Conservation (phyloP, 2,329 filamentous ascomycete species). For the Canariomyces notabilis region DNA sequence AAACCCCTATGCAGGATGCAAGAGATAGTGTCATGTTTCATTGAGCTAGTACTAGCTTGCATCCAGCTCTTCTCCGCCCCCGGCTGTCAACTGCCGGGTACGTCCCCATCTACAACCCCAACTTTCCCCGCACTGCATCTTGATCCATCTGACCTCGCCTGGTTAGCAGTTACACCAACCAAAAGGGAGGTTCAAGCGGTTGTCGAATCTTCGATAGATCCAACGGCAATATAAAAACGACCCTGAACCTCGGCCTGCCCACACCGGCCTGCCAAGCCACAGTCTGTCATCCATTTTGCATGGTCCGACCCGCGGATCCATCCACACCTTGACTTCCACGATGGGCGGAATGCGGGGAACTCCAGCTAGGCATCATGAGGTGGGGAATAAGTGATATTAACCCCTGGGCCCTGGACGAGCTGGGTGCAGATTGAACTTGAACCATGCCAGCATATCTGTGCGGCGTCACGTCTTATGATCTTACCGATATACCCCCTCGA, state of each 20-base stretch:
- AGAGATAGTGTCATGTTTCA: no score
- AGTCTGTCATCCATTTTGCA: not conserved
- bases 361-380: not conserved
- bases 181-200: not conserved
- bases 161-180: not conserved
- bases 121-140: not conserved
- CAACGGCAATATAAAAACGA: constrained; percentile 17
- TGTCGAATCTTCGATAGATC: no score
- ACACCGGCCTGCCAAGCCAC: not conserved
- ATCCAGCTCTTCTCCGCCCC: not conserved
- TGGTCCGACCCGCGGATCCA: not conserved
- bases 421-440: no score
- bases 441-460: no score
- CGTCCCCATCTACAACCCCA: not conserved
- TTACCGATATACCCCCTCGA: not conserved
- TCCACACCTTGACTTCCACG: no score
- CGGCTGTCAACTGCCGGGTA: not conserved
- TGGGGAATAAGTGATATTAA: not conserved
- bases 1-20: no score
- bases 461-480: no score
- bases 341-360: no score
- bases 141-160: not conserved
- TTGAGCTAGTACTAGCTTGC: no score
- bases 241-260: not conserved
- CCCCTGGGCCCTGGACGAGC: no score